Conservation (phyloP, 805 yeast species). For the Hanseniaspora thailandica region DNA sequence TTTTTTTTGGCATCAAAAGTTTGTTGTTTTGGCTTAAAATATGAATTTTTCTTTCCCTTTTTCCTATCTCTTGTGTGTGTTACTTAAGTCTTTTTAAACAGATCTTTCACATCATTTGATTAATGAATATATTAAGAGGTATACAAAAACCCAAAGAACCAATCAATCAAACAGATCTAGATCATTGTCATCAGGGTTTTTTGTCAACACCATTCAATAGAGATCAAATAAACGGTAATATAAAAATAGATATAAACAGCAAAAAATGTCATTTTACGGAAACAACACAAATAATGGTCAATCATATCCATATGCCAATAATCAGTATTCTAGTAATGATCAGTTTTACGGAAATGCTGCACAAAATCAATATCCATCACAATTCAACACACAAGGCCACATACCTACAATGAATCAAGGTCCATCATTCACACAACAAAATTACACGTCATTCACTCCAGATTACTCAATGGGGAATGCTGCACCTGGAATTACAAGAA, state of each 20-base stretch:
- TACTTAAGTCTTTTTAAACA: no score
- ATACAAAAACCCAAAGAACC: no score
- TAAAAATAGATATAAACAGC: neutral
- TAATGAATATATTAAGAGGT: no score
- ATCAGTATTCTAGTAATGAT: neutral
- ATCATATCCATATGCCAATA: neutral
- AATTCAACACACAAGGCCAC: neutral
- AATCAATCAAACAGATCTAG: no score
- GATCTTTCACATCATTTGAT: no score
- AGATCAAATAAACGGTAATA: neutral
- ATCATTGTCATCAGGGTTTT: no score
- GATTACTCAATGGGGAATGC: slow-evolving; percentile 15
- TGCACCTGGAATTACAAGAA: neutral
- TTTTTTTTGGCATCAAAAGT: neutral
- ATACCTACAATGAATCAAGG: slow-evolving; percentile 6
- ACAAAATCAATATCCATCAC: neutral
- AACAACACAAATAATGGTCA: neutral
- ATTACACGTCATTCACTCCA: slow-evolving; percentile 17
- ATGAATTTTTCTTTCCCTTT: no score
- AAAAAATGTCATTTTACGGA: slow-evolving; percentile 7
- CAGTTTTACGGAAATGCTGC: neutral
- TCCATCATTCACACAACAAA: slow-evolving; percentile 7
- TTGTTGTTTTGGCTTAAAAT: no score
- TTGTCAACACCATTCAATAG: no score
- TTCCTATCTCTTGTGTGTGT: no score